phyloP scores from a whole-genome alignment of 331 rosid species.

The Cucumis variabilis region DNA sequence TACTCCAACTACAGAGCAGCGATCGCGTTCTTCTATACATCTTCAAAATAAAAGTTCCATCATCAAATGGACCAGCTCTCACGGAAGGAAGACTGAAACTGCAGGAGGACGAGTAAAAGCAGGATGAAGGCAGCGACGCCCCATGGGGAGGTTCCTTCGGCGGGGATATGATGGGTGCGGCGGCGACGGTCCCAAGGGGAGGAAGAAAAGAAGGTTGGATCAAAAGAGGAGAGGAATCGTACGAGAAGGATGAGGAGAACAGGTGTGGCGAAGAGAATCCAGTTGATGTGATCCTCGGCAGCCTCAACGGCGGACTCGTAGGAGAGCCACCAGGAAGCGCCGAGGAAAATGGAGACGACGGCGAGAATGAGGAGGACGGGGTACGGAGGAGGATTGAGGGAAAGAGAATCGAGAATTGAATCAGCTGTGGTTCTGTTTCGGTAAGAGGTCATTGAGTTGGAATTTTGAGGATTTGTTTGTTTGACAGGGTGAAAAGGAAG shows the following conservation, averaged over 20 bases:
- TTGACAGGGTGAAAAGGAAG: background rate
- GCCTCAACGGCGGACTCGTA: conserved; percentile 62
- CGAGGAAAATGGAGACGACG: conserved; percentile 60
- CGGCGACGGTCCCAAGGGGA: conserved; percentile 58
- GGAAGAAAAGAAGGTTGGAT: conserved; percentile 49
- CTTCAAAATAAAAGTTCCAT: background rate
- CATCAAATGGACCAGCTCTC: conserved; percentile 60
- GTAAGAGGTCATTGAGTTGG: conserved; percentile 1
- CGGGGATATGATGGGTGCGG: conserved; percentile 48
- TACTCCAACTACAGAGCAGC: background rate
- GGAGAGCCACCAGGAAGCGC: conserved; percentile 67
- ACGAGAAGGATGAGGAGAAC: conserved; percentile 59
- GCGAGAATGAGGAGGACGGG: conserved; percentile 74
- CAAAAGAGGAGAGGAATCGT: conserved; percentile 73
- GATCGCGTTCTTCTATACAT: background rate
- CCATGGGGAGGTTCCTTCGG: conserved; percentile 96
- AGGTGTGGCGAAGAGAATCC: conserved; percentile 67
- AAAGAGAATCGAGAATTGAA: conserved; percentile 65
- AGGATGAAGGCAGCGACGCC: conserved; percentile 89
- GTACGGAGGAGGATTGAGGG: conserved; percentile 69
- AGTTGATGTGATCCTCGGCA: conserved; percentile 56
- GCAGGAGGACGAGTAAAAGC: conserved; percentile 67
- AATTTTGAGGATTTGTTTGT: background rate
- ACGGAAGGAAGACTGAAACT: conserved; percentile 69
- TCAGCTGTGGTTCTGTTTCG: conserved; percentile 44